Percentiles rank a stretch among this genome's conserved stretches.
Evolutionary conservation across 1,284 basidiomycete genomes (phyloP).

Genomic region (Ceratobasidium sp.): DNA sequence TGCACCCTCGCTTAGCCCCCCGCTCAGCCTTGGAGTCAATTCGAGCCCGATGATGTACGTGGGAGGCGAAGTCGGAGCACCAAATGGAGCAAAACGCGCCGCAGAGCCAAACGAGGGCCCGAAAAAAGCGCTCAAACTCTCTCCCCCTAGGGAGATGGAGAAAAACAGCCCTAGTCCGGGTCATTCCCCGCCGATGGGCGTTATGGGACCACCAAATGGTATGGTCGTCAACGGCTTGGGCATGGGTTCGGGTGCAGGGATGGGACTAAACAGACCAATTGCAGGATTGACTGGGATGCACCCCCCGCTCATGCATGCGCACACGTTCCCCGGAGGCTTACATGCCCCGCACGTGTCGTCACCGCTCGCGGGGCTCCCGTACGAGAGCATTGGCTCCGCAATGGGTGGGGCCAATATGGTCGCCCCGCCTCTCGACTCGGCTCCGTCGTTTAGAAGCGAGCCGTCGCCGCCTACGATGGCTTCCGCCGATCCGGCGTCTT

Average conservation of each 20-base stretch:
- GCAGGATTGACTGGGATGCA: slow-evolving; percentile 14
- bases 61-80: neutral
- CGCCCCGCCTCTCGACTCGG: slow-evolving; percentile 1
- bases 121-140: slow-evolving; percentile 30
- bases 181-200: slow-evolving; percentile 20
- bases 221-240: slow-evolving; percentile 21
- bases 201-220: slow-evolving; percentile 6
- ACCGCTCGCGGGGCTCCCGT: slow-evolving; percentile 30
- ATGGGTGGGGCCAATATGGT: neutral
- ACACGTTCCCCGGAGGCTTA: slow-evolving; percentile 38
- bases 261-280: slow-evolving; percentile 22
- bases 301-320: slow-evolving; percentile 43
- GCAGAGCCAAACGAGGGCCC: slow-evolving; percentile 36
- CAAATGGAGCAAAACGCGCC: slow-evolving; percentile 4
- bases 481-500: slow-evolving; percentile 26
- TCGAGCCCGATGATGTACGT: slow-evolving; percentile 28
- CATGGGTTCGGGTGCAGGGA: slow-evolving; percentile 18
- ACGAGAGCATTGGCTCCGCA: slow-evolving; percentile 1
- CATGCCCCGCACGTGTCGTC: slow-evolving; percentile 40
- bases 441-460: slow-evolving; percentile 27
- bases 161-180: slow-evolving; percentile 21
- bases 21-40: slow-evolving; percentile 9
- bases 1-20: slow-evolving; percentile 22
- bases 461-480: slow-evolving; percentile 11
- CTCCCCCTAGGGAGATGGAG: slow-evolving; percentile 28